These are phyloP conservation scores for Zostera marina DNA, from an alignment of 116 monocot genomes.

Conservation along the genomic window DNA sequence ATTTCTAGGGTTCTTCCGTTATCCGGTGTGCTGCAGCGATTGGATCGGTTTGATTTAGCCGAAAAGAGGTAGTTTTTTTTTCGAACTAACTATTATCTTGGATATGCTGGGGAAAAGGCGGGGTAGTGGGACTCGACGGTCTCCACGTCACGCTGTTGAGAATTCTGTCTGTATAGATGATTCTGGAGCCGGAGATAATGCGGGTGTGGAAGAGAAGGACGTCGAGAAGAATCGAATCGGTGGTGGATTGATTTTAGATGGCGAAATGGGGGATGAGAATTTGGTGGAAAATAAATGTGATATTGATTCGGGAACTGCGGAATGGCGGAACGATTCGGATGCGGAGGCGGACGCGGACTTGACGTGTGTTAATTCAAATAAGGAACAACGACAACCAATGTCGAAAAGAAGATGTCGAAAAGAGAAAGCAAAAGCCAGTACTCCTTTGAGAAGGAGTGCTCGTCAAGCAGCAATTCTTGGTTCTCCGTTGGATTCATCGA, in stretches of 20 bases:
- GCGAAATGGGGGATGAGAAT: background rate
- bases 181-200: background rate
- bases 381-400: conserved; percentile 5
- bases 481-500: background rate
- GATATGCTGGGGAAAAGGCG: conserved; percentile 5
- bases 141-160: background rate
- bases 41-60: no score
- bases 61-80: no score
- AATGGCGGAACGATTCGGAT: background rate
- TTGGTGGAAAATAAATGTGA: background rate
- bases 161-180: no score
- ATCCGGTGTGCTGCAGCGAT: background rate
- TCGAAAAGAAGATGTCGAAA: conserved; percentile 32
- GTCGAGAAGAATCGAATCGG: background rate
- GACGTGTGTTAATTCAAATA: conserved; percentile 1
- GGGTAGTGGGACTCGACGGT: background rate
- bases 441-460: conserved; percentile 69
- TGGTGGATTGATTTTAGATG: background rate
- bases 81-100: background rate
- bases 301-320: background rate
- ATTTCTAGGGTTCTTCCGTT: conserved; percentile 1
- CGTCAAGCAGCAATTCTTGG: conserved; percentile 19
- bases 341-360: no score
- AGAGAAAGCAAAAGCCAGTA: conserved; percentile 4
- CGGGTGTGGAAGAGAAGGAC: conserved; percentile 5